A percentile compares a stretch with the other conserved stretches of the same genome.
phyloP scores from a whole-genome alignment of 306 rosid genomes.

The Castanea crenata region DNA sequence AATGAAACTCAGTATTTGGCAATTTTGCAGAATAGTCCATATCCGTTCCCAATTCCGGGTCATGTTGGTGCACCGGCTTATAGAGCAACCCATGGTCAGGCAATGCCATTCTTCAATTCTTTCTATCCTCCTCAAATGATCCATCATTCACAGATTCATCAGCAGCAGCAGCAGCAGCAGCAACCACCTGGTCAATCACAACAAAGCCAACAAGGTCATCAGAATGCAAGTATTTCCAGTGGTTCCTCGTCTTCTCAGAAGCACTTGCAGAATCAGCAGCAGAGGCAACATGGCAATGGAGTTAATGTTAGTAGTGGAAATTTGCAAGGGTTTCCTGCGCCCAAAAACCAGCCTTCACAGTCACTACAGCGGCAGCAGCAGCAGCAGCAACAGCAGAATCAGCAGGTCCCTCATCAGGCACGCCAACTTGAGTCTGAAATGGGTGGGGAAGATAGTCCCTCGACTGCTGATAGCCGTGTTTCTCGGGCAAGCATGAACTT shows the following conservation, averaged over 20 bases:
- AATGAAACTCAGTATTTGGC: constrained; percentile 89
- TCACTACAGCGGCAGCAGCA: constrained; percentile 47
- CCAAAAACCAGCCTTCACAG: constrained; percentile 58
- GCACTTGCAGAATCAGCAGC: constrained; percentile 82
- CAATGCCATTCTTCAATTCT: constrained; percentile 75
- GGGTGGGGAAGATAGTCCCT: constrained; percentile 86
- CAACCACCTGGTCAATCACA: constrained; percentile 63
- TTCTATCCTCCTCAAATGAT: constrained; percentile 83
- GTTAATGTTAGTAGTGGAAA: constrained; percentile 45
- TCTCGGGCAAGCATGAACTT: constrained; percentile 56
- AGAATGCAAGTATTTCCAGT: constrained; percentile 59
- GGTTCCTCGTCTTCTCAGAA: constrained; percentile 86
- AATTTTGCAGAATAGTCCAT: constrained; percentile 81
- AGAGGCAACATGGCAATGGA: constrained; percentile 50
- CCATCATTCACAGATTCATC: constrained; percentile 83
- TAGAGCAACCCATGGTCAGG: constrained; percentile 77
- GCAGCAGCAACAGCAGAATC: constrained; percentile 54
- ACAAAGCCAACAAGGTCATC: constrained; percentile 72
- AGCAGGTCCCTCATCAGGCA: constrained; percentile 49
- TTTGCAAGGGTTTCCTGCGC: constrained; percentile 77
- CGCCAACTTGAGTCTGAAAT: constrained; percentile 79
- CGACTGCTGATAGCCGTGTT: constrained; percentile 72
- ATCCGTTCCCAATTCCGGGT: constrained; percentile 79
- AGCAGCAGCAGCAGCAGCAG: constrained; percentile 50
- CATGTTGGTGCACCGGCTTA: constrained; percentile 88